Evolutionary conservation across 1,284 basidiomycete genomes (phyloP).

Genomic region (Mycena citricolor): DNA sequence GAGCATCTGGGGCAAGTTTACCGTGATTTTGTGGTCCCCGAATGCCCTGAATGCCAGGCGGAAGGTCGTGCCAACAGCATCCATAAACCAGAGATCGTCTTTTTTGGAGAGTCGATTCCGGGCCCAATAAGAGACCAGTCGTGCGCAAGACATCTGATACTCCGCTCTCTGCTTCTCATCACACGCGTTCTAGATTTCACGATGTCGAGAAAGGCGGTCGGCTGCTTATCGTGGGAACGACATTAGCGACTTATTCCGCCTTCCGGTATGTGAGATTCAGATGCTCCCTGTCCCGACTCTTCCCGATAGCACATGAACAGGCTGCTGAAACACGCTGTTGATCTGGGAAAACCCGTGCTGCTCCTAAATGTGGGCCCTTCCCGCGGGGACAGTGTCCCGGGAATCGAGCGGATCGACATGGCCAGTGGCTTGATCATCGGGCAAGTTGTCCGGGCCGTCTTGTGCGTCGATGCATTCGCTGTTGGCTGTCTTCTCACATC

Average conservation of each 20-base stretch:
- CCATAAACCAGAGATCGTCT: conserved; percentile 83
- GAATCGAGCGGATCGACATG: conserved; percentile 76
- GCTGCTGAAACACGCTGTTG: conserved; percentile 78
- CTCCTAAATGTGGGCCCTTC: conserved; percentile 86
- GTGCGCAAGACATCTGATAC: conserved; percentile 51
- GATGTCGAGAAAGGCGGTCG: conserved; percentile 64
- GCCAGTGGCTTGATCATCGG: conserved; percentile 68
- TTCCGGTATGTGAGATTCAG: conserved; percentile 57
- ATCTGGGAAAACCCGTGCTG: conserved; percentile 74
- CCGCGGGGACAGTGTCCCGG: conserved; percentile 73
- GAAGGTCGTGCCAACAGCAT: conserved; percentile 55
- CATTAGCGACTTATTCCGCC: conserved; percentile 89
- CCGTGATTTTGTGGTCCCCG: conserved; percentile 75
- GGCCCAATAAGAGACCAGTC: conserved; percentile 63
- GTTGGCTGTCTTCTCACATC: not conserved
- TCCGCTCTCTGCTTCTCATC: not conserved
- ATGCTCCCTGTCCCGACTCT: conserved; percentile 5
- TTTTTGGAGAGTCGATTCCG: conserved; percentile 86
- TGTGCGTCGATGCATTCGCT: conserved; percentile 46
- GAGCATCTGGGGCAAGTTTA: conserved; percentile 69
- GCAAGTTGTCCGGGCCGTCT: conserved; percentile 53
- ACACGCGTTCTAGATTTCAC: conserved; percentile 44
- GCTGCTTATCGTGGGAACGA: conserved; percentile 82
- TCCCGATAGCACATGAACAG: conserved; percentile 34
- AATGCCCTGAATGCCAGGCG: conserved; percentile 63